phyloP scores from a whole-genome alignment of 805 yeast genomes.

The Saturnispora besseyi region DNA sequence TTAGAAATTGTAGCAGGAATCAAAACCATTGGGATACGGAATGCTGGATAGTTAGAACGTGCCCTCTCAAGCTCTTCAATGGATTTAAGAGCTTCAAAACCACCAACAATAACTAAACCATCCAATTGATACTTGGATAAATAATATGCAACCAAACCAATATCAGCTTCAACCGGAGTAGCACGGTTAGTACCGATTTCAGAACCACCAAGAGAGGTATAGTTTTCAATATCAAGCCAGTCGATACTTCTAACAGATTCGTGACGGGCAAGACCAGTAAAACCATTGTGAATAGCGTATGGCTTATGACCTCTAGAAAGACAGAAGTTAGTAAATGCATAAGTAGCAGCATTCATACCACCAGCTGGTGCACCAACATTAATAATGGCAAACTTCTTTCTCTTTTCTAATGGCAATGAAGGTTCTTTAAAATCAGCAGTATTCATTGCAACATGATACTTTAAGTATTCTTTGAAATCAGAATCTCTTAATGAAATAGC shows the following conservation, averaged over 20 bases:
- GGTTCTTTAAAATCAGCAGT: slow-evolving; percentile 61
- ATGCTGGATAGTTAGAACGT: slow-evolving; percentile 54
- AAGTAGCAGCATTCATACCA: slow-evolving; percentile 69
- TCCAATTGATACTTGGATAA: slow-evolving; percentile 60
- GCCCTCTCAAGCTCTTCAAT: slow-evolving; percentile 57
- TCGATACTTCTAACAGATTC: slow-evolving; percentile 49
- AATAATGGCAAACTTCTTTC: slow-evolving; percentile 57
- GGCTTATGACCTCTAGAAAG: slow-evolving; percentile 67
- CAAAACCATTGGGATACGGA: slow-evolving; percentile 68
- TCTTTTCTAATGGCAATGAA: slow-evolving; percentile 41
- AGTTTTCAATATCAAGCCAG: slow-evolving; percentile 65
- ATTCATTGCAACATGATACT: slow-evolving; percentile 56
- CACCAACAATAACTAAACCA: slow-evolving; percentile 70
- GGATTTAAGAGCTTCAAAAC: slow-evolving; percentile 73
- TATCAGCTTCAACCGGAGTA: slow-evolving; percentile 55
- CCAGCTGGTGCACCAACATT: slow-evolving; percentile 79
- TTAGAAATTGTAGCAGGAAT: slow-evolving; percentile 76
- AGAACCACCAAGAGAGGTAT: slow-evolving; percentile 72
- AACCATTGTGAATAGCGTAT: slow-evolving; percentile 67
- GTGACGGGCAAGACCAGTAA: slow-evolving; percentile 57
- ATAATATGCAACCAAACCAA: slow-evolving; percentile 64
- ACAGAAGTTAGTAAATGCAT: slow-evolving; percentile 67
- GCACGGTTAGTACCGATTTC: slow-evolving; percentile 75
- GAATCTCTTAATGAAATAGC: slow-evolving; percentile 68
- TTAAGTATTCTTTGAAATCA: slow-evolving; percentile 55